Base-by-base conservation (phyloP, 495 filamentous ascomycete species). In the Penicillium antarcticum region DNA sequence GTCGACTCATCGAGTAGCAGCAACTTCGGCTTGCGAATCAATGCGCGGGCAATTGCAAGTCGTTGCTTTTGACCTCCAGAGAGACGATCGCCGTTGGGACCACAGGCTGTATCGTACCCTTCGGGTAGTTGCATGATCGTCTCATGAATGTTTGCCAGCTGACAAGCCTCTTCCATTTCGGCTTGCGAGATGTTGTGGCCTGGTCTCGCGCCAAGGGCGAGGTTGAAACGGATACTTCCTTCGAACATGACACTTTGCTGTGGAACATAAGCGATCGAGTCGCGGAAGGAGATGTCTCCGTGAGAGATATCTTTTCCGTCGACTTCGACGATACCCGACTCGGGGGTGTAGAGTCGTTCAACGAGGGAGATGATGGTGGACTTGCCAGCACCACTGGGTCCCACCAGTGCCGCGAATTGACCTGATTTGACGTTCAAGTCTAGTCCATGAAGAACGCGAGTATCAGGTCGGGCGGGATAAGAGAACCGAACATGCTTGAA, bases 1-100 rank as follows among this genome's bases (percentile, higher is more conserved):
- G 88, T 92, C 3, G 88, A 83, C 67, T 92, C 88, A 56, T 92
- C 88, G 1, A 92, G 70, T 11, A 94, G 63, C 48, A 92, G 63
- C 19, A 92, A 69, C 18, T 72, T 66, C 1, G 89, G 87, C 33
- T 85, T 77, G 10, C 87, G 78, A 3, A 94, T 77, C 21, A 91
- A 68, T 0, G 88, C 87, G 11, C 88, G 68, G 0, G 88, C 88
- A 33, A 94, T 87, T 4, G 83, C 76, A 12, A 94, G 62, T 5
- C 88, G 72, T 62, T 92, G 88, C 57, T 81, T 81, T 66, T 92
- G 88, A 0, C 87, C 88, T 1, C 88, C 88, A 1, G 80, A 85
- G 31, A 94, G 73, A 31, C 68, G 9, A 8, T 78, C 69, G 2
- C 85, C 86, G 40, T 81, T 81, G 32, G 75, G 71, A 0, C 86